A percentile compares a stretch with the other conserved stretches of the same genome.
Conservation (phyloP, 148 eudicot genomes). For the Rhododendron simsii region DNA sequence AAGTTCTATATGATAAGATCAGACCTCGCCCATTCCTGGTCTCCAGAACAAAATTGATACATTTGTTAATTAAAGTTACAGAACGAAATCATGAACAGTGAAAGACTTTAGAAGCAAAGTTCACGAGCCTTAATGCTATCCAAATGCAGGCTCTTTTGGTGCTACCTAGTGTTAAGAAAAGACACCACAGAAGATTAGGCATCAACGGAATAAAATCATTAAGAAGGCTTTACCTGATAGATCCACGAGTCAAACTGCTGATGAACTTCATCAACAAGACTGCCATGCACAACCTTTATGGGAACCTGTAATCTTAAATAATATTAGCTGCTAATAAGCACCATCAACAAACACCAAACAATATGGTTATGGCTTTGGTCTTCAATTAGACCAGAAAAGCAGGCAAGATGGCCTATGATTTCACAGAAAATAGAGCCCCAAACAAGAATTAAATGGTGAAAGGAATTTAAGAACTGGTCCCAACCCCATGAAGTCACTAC, state of each 20-base stretch:
- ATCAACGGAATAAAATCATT: background rate
- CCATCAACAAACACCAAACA: background rate
- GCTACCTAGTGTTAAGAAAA: background rate
- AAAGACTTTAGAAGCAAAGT: background rate
- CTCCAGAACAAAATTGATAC: background rate
- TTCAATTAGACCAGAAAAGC: background rate
- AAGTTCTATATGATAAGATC: background rate
- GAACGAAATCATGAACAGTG: background rate
- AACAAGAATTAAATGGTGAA: background rate
- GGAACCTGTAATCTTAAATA: conserved; percentile 35
- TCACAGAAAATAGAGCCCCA: background rate
- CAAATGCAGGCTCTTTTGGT: conserved; percentile 6
- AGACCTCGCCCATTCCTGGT: background rate
- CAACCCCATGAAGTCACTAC: background rate
- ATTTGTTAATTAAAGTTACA: background rate
- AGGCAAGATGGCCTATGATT: background rate
- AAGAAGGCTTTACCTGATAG: conserved; percentile 47
- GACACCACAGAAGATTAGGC: background rate
- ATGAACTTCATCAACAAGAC: conserved; percentile 76
- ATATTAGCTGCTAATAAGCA: background rate
- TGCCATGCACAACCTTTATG: conserved; percentile 60
- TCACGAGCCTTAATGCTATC: background rate
- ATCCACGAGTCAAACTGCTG: conserved; percentile 76
- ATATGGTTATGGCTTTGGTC: background rate
- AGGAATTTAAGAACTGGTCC: background rate